Base-by-base conservation (phyloP, 768 basidiomycete genomes). In the Tricholoma sp. region DNA sequence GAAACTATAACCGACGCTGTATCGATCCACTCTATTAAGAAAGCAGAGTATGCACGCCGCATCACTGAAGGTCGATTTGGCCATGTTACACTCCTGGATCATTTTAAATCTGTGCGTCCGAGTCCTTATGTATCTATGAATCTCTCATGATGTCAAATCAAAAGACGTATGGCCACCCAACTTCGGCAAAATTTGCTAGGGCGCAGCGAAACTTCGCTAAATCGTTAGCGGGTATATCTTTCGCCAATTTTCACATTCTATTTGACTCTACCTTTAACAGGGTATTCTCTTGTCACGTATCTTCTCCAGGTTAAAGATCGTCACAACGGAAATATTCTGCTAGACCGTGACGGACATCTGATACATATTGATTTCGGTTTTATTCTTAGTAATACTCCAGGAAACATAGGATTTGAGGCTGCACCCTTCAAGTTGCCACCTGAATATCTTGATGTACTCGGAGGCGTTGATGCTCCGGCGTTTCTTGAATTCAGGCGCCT, bases 321-420 rank as follows among this genome's bases (percentile, higher is more conserved):
- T 11, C 97, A 99, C 68, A 99, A 99, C 66, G 97, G 97, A 29
- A 99, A 98, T 68, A 98, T 99, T 54, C 82, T 99, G 5, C 76
- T 99, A 49, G 97, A 98, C 73, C 84, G 92, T 54, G 93, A 97
- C 32, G 97, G 97, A 0, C 95, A 95, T 64, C 78, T 97, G 21
- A 88, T 97, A 50, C 92, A 99, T 70, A 99, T 99, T 59, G 97
- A 98, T 71, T 99, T 98, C 69, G 97, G 97, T 2, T 98, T 98
- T 76, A 96, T 98, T 80, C 80, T 98, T 32, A 89, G 89, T 43
- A 98, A 98, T 71, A 94, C 95, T 1, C 97, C 97, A 0, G 96
- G 96, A 18, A 96, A 96, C 68, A 89, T 99, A 61, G 91, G 96
- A 24, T 98, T 99, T 69, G 97, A 99, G 74, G 96, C 95, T n/a